Conservation (phyloP, 2,329 filamentous ascomycete genomes). For the Ophiocordyceps robertsii region DNA sequence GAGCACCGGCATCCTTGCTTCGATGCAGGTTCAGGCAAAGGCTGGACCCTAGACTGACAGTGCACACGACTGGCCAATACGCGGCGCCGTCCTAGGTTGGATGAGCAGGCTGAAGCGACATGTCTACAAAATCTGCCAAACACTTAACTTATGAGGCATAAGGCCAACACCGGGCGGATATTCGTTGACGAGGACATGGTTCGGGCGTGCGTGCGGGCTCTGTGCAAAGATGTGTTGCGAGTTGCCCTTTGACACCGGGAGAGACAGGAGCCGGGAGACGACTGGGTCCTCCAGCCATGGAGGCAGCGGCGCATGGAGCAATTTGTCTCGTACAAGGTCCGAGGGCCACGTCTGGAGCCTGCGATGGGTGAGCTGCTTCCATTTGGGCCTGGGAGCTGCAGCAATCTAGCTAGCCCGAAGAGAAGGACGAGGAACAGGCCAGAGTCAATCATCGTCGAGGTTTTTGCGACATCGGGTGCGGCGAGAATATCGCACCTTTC, state of each 20-base stretch:
- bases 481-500: constrained; percentile 42
- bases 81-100: constrained; percentile 56
- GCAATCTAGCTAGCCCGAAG: constrained; percentile 32
- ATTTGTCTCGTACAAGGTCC: constrained; percentile 61
- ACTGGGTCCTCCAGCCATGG: constrained; percentile 61
- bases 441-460: constrained; percentile 6
- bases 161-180: constrained; percentile 85
- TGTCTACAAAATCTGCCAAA: constrained; percentile 5
- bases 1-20: constrained; percentile 45
- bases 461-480: constrained; percentile 19
- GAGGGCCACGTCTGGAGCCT: constrained; percentile 87
- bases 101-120: constrained; percentile 16
- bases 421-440: constrained; percentile 5
- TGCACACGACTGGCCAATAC: constrained; percentile 81
- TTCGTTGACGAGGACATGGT: constrained; percentile 90
- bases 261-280: constrained; percentile 43
- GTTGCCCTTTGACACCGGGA: constrained; percentile 22
- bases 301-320: constrained; percentile 64
- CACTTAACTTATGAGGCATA: constrained; percentile 70
- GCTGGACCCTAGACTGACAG: constrained; percentile 68
- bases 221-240: constrained; percentile 34
- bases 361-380: constrained; percentile 79
- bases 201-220: constrained; percentile 65
- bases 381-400: constrained; percentile 58
- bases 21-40: constrained; percentile 67